Evolutionary conservation across 768 basidiomycete species (phyloP).

Genomic region (Chalciporus chontae): DNA sequence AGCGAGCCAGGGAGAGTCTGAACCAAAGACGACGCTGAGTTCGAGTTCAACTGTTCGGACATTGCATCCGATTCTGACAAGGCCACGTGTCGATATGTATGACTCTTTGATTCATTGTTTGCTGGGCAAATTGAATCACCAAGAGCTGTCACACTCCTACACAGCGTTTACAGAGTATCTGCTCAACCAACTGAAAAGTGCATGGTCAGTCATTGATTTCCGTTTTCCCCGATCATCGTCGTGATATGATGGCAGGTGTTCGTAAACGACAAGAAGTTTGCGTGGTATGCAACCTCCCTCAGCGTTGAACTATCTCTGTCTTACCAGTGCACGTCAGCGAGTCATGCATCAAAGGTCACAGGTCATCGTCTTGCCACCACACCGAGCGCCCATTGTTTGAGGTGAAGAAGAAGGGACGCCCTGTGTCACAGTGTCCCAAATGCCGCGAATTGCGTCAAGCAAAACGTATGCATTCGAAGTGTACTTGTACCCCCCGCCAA

Average conservation of each 20-base stretch:
- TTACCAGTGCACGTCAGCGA: conserved; percentile 47
- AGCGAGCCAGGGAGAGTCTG: too few species aligned
- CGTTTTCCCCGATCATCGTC: background rate
- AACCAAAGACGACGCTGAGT: too few species aligned
- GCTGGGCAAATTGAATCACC: too few species aligned
- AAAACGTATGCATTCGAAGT: conserved; percentile 78
- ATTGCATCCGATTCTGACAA: too few species aligned
- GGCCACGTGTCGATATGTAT: too few species aligned
- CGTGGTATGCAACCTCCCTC: conserved; percentile 50
- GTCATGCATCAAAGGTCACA: conserved; percentile 93
- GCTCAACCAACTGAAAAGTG: background rate
- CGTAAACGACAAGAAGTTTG: conserved; percentile 69
- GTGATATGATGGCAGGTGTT: conserved; percentile 47
- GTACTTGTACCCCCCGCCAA: conserved; percentile 57
- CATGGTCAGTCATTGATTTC: conserved; percentile 19
- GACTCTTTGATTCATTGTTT: too few species aligned
- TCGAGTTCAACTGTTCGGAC: too few species aligned
- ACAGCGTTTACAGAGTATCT: background rate
- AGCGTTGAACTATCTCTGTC: conserved; percentile 1
- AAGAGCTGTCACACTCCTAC: too few species aligned
- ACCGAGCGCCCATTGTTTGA: conserved; percentile 88
- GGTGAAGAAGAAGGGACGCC: conserved; percentile 90
- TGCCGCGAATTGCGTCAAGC: conserved; percentile 82
- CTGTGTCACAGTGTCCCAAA: conserved; percentile 83
- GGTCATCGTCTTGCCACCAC: conserved; percentile 85